Base-by-base conservation (phyloP, 192 early-diverging fungal genomes). In the Phycomyces blakesleeanus region DNA sequence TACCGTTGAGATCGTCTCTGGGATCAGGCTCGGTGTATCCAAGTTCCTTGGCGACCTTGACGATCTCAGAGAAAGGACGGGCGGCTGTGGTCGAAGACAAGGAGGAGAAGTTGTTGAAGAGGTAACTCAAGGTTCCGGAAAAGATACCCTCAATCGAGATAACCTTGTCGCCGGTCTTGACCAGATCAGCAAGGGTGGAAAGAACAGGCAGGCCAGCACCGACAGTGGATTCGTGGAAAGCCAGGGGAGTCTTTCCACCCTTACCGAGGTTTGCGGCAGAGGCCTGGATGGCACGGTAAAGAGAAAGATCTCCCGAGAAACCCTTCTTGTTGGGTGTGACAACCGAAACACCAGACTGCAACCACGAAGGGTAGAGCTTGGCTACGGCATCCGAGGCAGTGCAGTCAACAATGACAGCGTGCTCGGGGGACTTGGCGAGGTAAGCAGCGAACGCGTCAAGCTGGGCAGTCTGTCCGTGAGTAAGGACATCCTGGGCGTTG, bases 21-120 rank as follows among this genome's bases (percentile, higher is more conserved):
- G 97, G 97, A 72, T 99, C 97, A 27, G 97, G 97, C 67, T 99
- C 97, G 15, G 97, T 99, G 76, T 95, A 99, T 3, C 97, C 97
- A 40, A 87, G 82, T 25, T 88, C 87, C 76, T 94, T 98, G 57
- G 95, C 97, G 24, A 88, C 88, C 59, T 79, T 72, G 55, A 99
- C 97, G 63, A 91, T 92, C 40, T 90, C 86, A 8, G 94, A 95
- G 78, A 99, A 99, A 37, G 72, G 77, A 38, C 80, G 80, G 57
- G 78, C 69, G 1, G 77, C 81, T 15, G 76, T 54, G 21, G 61
- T 39, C 15, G 42, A 63, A 53, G 64, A 75, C 16, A 87, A 73
- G 10, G 84, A 70, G 9, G 95, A 99, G 70, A 94, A 99, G 75
- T 90, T 90, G 83, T 99, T 99, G 80, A 99, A 99, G 63, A 99